phyloP scores from a whole-genome alignment of 2,329 filamentous ascomycete species.

The Fusarium foetens region DNA sequence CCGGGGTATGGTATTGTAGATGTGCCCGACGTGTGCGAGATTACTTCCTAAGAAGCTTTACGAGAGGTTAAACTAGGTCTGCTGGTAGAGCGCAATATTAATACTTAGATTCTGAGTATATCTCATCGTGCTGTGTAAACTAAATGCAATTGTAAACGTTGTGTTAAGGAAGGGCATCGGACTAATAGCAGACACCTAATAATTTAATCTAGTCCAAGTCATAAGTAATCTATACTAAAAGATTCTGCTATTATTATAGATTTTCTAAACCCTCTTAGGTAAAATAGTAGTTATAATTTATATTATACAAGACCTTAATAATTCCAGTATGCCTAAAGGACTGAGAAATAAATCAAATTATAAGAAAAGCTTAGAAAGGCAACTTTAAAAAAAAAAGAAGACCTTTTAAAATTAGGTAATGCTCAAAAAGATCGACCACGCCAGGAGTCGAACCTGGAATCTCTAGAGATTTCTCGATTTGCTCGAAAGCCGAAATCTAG shows the following conservation, averaged over 20 bases:
- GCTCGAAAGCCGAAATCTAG: slow-evolving; percentile 20
- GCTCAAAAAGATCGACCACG: slow-evolving; percentile 5
- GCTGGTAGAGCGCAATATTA: fast-evolving
- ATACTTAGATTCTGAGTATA: fast-evolving
- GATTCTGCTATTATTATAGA: too few species aligned
- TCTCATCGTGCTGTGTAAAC: not conserved
- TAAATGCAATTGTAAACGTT: too few species aligned
- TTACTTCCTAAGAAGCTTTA: not conserved
- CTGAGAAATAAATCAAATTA: too few species aligned
- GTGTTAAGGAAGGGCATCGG: too few species aligned
- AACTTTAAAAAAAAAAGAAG: not conserved
- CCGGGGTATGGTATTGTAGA: not conserved
- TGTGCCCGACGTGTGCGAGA: not conserved
- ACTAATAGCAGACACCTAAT: too few species aligned
- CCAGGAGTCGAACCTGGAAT: slow-evolving; percentile 29
- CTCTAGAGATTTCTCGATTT: slow-evolving; percentile 17
- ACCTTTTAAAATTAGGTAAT: fast-evolving
- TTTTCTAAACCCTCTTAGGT: too few species aligned
- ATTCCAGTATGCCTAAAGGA: too few species aligned
- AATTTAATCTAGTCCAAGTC: too few species aligned
- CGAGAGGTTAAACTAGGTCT: not conserved
- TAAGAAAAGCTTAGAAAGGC: too few species aligned
- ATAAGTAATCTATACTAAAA: too few species aligned
- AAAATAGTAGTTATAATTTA: too few species aligned
- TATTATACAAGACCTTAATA: too few species aligned